Percentiles rank a stretch among this genome's conserved stretches.
Conservation (phyloP, 768 basidiomycete genomes). For the Suillus placidus region DNA sequence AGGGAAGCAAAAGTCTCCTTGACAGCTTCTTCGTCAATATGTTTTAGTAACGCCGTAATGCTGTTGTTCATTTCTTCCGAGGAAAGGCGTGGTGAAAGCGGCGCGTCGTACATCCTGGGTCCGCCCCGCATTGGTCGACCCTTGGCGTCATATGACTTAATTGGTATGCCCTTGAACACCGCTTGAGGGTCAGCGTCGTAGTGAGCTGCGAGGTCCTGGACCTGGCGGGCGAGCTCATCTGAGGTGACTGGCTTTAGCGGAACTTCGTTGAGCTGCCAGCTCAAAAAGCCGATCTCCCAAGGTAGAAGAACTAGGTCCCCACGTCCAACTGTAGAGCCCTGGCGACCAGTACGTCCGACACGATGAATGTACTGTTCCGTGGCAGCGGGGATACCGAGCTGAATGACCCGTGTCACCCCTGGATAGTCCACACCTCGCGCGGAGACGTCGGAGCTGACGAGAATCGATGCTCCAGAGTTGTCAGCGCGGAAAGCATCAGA, state of each 20-base stretch:
- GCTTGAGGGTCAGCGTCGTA: slow-evolving; percentile 48
- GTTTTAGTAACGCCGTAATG: slow-evolving; percentile 34
- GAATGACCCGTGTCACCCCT: slow-evolving; percentile 85
- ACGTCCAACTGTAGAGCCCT: slow-evolving; percentile 54
- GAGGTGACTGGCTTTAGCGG: slow-evolving; percentile 65
- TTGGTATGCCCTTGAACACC: slow-evolving; percentile 31
- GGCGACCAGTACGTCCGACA: slow-evolving; percentile 83
- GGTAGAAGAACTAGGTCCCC: slow-evolving; percentile 82
- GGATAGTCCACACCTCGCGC: slow-evolving; percentile 91
- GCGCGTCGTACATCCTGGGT: slow-evolving; percentile 17
- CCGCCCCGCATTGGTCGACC: slow-evolving; percentile 8
- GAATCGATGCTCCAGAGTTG: slow-evolving; percentile 49
- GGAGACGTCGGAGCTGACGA: slow-evolving; percentile 87
- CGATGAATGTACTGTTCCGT: slow-evolving; percentile 84
- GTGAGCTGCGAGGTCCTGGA: slow-evolving; percentile 47
- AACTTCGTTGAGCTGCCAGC: slow-evolving; percentile 61
- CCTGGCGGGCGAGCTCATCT: slow-evolving; percentile 48
- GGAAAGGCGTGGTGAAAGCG: slow-evolving; percentile 16
- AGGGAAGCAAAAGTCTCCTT: slow-evolving; percentile 64
- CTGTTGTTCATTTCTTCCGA: slow-evolving; percentile 31
- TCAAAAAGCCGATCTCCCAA: slow-evolving; percentile 75
- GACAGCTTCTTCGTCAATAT: slow-evolving; percentile 53
- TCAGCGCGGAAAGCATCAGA: slow-evolving; percentile 59
- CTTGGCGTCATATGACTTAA: neutral
- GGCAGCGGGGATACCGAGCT: slow-evolving; percentile 76